A percentile compares a stretch with the other conserved stretches of the same genome.
phyloP scores from a whole-genome alignment of 495 filamentous ascomycete species.

The Hyaloscypha finlandica region DNA sequence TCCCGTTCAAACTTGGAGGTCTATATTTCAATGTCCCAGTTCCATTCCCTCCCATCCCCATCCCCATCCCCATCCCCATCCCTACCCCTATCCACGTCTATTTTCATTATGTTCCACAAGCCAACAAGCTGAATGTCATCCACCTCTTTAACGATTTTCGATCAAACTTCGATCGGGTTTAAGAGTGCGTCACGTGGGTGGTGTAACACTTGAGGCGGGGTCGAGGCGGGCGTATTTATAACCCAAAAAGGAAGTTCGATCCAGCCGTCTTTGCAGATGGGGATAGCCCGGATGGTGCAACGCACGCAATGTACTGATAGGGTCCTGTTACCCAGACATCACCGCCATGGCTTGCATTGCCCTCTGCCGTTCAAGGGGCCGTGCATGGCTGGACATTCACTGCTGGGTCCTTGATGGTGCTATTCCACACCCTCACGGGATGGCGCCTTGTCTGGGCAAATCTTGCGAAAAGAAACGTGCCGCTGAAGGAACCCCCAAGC shows the following conservation, averaged over 20 bases:
- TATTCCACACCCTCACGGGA: neutral
- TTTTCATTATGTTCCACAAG: too few species aligned
- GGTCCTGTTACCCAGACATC: slow-evolving; percentile 20
- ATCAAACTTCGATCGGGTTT: neutral
- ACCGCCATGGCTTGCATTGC: neutral
- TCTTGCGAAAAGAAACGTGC: neutral
- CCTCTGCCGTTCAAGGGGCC: neutral
- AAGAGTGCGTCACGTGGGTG: neutral
- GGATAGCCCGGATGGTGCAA: neutral
- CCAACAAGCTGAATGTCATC: too few species aligned
- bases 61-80: too few species aligned
- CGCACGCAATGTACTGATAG: slow-evolving; percentile 22
- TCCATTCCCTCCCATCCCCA: too few species aligned
- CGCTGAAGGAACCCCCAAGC: neutral
- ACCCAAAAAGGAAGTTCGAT: slow-evolving; percentile 21
- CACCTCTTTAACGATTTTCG: too few species aligned
- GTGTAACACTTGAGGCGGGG: neutral
- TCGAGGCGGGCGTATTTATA: neutral
- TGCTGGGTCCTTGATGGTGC: neutral
- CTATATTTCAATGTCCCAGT: too few species aligned
- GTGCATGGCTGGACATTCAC: neutral
- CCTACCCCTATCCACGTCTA: too few species aligned
- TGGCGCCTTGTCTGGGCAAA: neutral
- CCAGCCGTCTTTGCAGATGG: slow-evolving; percentile 3
- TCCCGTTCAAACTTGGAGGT: too few species aligned